A percentile compares a stretch with the other conserved stretches of the same genome.
Evolutionary conservation across 2,329 filamentous ascomycete genomes (phyloP).

Genomic region (Colletotrichum sp.): DNA sequence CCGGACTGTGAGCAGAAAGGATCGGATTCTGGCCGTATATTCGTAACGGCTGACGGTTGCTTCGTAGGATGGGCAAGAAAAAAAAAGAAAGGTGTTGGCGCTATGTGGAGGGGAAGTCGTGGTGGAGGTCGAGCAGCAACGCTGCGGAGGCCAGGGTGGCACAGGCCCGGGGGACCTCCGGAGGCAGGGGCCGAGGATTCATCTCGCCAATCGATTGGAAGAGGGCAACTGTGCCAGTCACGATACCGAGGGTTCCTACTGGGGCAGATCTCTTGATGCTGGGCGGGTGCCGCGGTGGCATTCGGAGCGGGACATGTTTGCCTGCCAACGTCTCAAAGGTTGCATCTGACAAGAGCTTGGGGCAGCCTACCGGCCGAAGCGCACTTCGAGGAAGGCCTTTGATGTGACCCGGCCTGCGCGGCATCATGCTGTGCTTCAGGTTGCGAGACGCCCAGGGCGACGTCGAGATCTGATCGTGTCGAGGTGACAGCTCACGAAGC

Average conservation of each 20-base stretch:
- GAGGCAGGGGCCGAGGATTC: not conserved
- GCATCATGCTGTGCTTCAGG: not conserved
- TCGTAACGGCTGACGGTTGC: not conserved
- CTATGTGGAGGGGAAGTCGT: not conserved
- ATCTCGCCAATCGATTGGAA: slow-evolving; percentile 6
- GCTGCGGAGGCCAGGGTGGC: not conserved
- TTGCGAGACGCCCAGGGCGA: not conserved
- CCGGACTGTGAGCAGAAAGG: not conserved
- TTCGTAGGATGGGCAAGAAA: not conserved
- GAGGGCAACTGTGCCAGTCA: not conserved
- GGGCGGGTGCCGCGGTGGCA: not conserved
- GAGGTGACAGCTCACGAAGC: not conserved
- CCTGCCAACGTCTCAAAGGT: not conserved
- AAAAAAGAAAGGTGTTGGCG: slow-evolving; percentile 14
- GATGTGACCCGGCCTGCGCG: not conserved
- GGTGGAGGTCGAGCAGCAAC: not conserved
- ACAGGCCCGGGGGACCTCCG: not conserved
- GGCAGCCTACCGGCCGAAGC: not conserved
- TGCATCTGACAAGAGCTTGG: not conserved
- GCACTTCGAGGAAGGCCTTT: not conserved
- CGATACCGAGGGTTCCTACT: not conserved
- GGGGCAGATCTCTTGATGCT: not conserved
- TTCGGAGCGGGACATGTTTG: not conserved
- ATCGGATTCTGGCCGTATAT: not conserved
- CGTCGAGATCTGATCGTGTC: not conserved